These are phyloP conservation scores for Nidula microcarpa DNA, from an alignment of 768 basidiomycete species.

Conservation along the genomic window DNA sequence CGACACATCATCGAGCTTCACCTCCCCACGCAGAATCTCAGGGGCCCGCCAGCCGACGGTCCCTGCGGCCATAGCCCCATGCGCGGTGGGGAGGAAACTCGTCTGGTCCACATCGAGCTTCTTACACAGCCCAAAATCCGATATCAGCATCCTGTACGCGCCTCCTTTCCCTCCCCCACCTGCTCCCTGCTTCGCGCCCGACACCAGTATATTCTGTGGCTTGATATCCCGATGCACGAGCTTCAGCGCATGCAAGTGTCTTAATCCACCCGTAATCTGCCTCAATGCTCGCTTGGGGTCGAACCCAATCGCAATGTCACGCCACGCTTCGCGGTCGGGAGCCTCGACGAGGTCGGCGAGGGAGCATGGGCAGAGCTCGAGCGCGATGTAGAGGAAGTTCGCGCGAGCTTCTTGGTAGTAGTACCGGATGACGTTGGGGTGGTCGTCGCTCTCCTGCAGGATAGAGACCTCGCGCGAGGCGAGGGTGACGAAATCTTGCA, in stretches of 20 bases:
- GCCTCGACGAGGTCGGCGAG: constrained; percentile 84
- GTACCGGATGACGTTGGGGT: constrained; percentile 97
- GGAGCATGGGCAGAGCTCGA: constrained; percentile 90
- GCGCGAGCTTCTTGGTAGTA: constrained; percentile 94
- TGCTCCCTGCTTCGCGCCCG: constrained; percentile 53
- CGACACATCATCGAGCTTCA: constrained; percentile 79
- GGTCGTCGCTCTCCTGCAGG: constrained; percentile 95
- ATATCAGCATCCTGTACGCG: constrained; percentile 83
- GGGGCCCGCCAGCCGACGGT: constrained; percentile 98
- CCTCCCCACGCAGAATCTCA: constrained; percentile 91
- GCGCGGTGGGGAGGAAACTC: constrained; percentile 89
- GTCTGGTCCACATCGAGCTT: constrained; percentile 95
- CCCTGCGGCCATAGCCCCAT: constrained; percentile 86
- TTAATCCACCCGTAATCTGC: constrained; percentile 84
- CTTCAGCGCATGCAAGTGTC: constrained; percentile 90
- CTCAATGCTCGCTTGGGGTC: constrained; percentile 85
- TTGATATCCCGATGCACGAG: constrained; percentile 99
- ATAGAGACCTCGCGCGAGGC: constrained; percentile 92
- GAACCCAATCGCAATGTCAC: constrained; percentile 75
- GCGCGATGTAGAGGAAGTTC: constrained; percentile 96
- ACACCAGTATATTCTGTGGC: constrained; percentile 94
- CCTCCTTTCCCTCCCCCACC: constrained; percentile 26
- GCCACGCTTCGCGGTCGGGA: constrained; percentile 62
- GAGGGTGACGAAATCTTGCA: constrained; percentile 93
- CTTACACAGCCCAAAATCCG: constrained; percentile 97